Base-by-base conservation (phyloP, 129 eudicot genomes). In the Logfia minima region DNA sequence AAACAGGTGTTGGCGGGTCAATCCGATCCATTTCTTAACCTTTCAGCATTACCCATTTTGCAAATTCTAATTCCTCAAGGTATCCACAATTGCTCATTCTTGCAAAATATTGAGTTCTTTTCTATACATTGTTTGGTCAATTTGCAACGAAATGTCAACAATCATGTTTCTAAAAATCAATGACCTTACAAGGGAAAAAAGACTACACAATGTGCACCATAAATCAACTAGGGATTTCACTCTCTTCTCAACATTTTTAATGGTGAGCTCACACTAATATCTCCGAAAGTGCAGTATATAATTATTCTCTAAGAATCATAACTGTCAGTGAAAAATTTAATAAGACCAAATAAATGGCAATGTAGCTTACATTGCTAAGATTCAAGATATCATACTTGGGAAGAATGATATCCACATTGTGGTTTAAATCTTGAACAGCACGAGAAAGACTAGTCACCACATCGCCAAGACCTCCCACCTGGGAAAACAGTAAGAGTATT, bases 381-480 rank as follows among this genome's bases (percentile, higher is more conserved):
- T 95, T 95, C 92, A 95, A 78, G 78, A 97, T 91, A 75, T 91
- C 96, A 77, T 95, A 95, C 90, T 95, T 95, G 45, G 99, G 99
- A 72, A 95, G 88, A 81, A 95, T 84, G 76, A 95, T 81, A 66
- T 95, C 97, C 21, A 95, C 96, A 75, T 82, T 88, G 81, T 95
- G 99, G 83, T 89, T 91, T 79, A 91, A 72, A 79, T 95, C 99
- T 85, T 87, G 94, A 83, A 95, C 96, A 71, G 97, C 97, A 78
- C 99, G 96, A 35, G 99, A 95, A 79, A 95, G 93, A 87, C 99
- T 91, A 70, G 99, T 95, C 48, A 95, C 99, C 71, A 95, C 97
- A 82, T 95, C 99, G 77, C 91, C 99, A 41, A 95, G 99, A 63
- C 99, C 99, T 66, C 99, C 99, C 45, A 95, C 99, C 97, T 95